Percentiles rank a stretch among this genome's conserved stretches.
These are phyloP conservation scores for Pseudozyma thailandica DNA, from an alignment of 1,284 basidiomycete genomes.

Conservation along the genomic window DNA sequence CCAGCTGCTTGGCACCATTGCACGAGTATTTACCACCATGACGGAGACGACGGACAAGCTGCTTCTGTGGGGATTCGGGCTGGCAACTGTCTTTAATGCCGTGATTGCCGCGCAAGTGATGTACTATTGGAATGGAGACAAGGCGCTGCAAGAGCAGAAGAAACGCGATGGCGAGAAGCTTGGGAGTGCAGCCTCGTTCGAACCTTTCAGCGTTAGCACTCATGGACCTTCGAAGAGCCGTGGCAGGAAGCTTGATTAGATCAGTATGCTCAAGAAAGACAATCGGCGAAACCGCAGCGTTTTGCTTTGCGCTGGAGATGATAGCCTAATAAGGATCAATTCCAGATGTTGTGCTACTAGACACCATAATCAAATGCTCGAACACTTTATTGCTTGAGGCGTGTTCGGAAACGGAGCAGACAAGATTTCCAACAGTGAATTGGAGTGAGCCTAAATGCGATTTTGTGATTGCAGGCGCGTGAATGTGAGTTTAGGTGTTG, in stretches of 20 bases:
- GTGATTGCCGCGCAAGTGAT: slow-evolving; percentile 63
- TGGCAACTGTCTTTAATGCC: slow-evolving; percentile 66
- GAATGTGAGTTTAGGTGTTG: neutral
- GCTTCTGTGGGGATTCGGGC: slow-evolving; percentile 64
- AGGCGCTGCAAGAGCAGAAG: slow-evolving; percentile 35
- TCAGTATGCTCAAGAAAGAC: too few species aligned
- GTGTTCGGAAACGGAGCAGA: neutral
- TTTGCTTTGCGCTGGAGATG: too few species aligned
- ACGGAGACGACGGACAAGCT: slow-evolving; percentile 67
- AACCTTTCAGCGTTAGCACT: slow-evolving; percentile 37
- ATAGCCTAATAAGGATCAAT: too few species aligned
- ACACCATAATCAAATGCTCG: neutral
- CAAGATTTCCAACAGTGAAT: neutral
- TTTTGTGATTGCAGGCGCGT: neutral
- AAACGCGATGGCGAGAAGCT: slow-evolving; percentile 35
- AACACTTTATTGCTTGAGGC: neutral
- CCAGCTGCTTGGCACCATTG: slow-evolving; percentile 64
- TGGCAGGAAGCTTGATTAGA: slow-evolving; percentile 38
- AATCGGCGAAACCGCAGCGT: too few species aligned
- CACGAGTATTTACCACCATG: slow-evolving; percentile 66
- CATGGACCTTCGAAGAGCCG: slow-evolving; percentile 28
- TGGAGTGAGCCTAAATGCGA: neutral
- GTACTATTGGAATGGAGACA: slow-evolving; percentile 63
- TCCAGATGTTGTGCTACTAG: neutral
- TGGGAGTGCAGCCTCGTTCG: slow-evolving; percentile 19